Percentiles rank a stretch among this genome's conserved stretches.
Conservation (phyloP, 2,329 filamentous ascomycete species). For the Cytospora piceae region DNA sequence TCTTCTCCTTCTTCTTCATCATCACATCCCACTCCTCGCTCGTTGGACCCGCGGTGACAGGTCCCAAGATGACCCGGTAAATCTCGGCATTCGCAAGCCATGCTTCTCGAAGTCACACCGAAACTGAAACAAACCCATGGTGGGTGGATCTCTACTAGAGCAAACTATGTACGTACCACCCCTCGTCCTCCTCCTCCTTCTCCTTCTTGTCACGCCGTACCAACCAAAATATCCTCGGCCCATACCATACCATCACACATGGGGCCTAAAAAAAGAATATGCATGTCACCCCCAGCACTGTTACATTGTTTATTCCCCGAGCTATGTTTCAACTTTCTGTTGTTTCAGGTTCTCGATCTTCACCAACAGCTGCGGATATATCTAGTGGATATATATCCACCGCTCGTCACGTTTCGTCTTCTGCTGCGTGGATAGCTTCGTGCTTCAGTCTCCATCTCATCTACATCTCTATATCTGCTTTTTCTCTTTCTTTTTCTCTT, state of each 20-base stretch:
- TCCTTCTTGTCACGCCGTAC: neutral
- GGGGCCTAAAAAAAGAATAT: slow-evolving; percentile 24
- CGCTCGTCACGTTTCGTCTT: neutral
- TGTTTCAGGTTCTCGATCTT: slow-evolving; percentile 33
- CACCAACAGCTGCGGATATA: slow-evolving; percentile 24
- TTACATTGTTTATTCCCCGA: slow-evolving; percentile 32
- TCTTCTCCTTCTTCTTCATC: neutral
- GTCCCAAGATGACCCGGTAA: neutral
- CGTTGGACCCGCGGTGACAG: slow-evolving; percentile 9
- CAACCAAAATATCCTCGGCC: neutral
- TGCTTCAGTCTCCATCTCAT: neutral
- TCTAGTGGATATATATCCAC: slow-evolving; percentile 2
- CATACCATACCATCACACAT: slow-evolving; percentile 17
- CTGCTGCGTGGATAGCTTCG: slow-evolving; percentile 5
- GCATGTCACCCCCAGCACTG: neutral
- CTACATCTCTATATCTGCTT: neutral
- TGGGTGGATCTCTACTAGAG: slow-evolving; percentile 4
- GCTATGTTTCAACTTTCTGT: slow-evolving; percentile 33
- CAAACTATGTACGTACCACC: neutral
- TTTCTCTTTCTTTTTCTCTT: neutral
- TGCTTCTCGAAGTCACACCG: slow-evolving; percentile 16
- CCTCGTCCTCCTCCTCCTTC: neutral
- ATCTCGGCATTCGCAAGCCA: slow-evolving; percentile 14
- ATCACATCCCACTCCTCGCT: slow-evolving; percentile 4
- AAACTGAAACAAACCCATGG: slow-evolving; percentile 3